Percentiles rank a stretch among this genome's conserved stretches.
phyloP scores from a whole-genome alignment of 768 basidiomycete species.

The Clathrus columnatus region DNA sequence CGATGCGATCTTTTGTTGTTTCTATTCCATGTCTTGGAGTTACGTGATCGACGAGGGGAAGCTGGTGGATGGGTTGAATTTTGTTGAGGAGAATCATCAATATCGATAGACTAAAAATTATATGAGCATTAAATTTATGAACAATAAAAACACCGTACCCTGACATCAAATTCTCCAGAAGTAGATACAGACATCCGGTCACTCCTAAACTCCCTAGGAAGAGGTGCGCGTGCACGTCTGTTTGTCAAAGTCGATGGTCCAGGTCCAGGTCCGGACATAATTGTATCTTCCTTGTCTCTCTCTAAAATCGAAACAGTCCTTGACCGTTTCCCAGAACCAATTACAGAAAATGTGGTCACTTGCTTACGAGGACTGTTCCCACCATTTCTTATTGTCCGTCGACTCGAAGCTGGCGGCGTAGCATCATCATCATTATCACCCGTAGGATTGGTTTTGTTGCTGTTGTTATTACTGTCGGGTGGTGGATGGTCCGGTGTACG shows the following conservation, averaged over 20 bases:
- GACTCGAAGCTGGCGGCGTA: constrained; percentile 28
- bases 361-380: constrained; percentile 14
- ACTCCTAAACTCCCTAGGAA: constrained; percentile 41
- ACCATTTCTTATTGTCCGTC: constrained; percentile 7
- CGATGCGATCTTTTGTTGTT: constrained; percentile 28
- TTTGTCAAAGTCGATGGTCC: constrained; percentile 10
- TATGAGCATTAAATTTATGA: too few relatives aligned
- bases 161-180: constrained; percentile 31
- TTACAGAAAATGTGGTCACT: constrained; percentile 12
- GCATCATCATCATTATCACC: constrained; percentile 26
- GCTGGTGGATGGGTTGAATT: constrained; percentile 24
- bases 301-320: constrained; percentile 8
- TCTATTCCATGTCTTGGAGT: constrained; percentile 23
- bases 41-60: constrained; percentile 25
- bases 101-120: not conserved
- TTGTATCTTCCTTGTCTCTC: constrained; percentile 24
- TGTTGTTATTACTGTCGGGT: constrained; percentile 18
- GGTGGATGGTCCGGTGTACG: constrained; percentile 12
- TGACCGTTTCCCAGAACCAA: constrained; percentile 8
- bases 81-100: constrained; percentile 33
- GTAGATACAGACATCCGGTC: constrained; percentile 17
- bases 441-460: constrained; percentile 29
- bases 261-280: constrained; percentile 26
- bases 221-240: constrained; percentile 37
- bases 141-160: too few relatives aligned